A percentile compares a stretch with the other conserved stretches of the same genome.
These are phyloP conservation scores for Chytriomyces sp. DNA, from an alignment of 192 early-diverging fungal species.

Conservation along the genomic window DNA sequence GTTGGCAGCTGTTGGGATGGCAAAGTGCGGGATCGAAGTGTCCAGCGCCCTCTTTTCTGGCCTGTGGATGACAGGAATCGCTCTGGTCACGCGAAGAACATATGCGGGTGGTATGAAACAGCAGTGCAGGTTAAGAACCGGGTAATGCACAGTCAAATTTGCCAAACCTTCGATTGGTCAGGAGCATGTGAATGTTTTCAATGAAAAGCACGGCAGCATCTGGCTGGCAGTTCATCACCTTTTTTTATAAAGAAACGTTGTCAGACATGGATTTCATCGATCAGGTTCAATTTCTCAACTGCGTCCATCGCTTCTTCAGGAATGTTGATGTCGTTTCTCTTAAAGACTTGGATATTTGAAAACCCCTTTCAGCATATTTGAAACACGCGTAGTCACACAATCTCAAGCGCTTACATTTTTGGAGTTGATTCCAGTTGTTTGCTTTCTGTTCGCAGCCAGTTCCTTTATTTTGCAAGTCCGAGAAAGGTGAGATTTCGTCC, in stretches of 20 bases:
- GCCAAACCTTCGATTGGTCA: conserved; percentile 45
- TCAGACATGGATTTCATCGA: background rate
- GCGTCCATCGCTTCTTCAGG: conserved; percentile 48
- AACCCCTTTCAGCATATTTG: too few relatives aligned
- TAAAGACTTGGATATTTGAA: conserved; percentile 36
- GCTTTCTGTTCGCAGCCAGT: conserved; percentile 40
- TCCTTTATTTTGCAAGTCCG: conserved; percentile 50
- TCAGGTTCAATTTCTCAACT: conserved; percentile 11
- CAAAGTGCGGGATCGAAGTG: conserved; percentile 50
- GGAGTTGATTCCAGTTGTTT: conserved; percentile 55
- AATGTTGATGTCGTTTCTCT: conserved; percentile 45
- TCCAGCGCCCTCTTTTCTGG: conserved; percentile 12
- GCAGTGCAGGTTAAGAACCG: background rate
- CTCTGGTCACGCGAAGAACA: background rate
- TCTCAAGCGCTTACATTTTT: conserved; percentile 43
- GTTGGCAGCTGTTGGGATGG: conserved; percentile 51
- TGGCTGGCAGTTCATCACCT: conserved; percentile 47
- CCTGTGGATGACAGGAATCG: background rate
- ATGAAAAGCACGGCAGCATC: conserved; percentile 51
- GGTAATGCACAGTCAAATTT: background rate
- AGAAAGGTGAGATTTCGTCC: background rate
- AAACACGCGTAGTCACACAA: background rate
- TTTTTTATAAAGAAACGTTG: background rate
- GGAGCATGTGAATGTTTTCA: conserved; percentile 48
- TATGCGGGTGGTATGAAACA: too few relatives aligned